These are phyloP conservation scores for Cardamine occulta DNA, from an alignment of 345 rosid genomes.

Conservation along the genomic window DNA sequence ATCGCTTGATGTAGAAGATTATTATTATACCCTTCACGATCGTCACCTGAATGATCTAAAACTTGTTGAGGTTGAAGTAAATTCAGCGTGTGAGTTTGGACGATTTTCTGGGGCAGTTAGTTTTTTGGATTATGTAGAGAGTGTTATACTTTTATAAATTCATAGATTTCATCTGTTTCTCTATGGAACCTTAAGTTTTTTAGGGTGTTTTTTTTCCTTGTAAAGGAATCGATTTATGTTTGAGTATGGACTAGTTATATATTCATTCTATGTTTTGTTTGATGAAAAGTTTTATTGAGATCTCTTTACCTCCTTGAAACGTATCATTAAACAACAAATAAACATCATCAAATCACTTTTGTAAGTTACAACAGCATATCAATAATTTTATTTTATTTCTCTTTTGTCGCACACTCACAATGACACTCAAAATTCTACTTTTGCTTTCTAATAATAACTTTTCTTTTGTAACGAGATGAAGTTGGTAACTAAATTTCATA, in stretches of 20 bases:
- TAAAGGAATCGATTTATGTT: background rate
- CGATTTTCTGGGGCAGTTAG: background rate
- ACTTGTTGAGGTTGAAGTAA: background rate
- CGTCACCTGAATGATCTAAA: background rate
- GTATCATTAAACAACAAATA: background rate
- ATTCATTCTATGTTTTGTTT: background rate
- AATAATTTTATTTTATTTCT: background rate
- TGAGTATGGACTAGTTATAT: background rate
- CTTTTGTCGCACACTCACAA: background rate
- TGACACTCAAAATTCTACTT: background rate
- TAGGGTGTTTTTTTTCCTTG: background rate
- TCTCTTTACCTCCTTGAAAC: background rate
- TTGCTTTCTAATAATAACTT: background rate
- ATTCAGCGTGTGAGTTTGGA: background rate
- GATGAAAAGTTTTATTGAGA: background rate
- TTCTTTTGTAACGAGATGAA: background rate
- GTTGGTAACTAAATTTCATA: background rate
- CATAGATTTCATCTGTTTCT: background rate
- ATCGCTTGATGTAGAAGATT: background rate
- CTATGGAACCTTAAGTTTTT: background rate
- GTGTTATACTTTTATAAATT: background rate
- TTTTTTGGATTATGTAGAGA: conserved; percentile 4
- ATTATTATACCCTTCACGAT: background rate
- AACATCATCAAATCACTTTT: background rate
- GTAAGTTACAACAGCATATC: background rate